These are phyloP conservation scores for Lasiodiplodia citricola DNA, from an alignment of 2,329 filamentous ascomycete species.

Conservation along the genomic window DNA sequence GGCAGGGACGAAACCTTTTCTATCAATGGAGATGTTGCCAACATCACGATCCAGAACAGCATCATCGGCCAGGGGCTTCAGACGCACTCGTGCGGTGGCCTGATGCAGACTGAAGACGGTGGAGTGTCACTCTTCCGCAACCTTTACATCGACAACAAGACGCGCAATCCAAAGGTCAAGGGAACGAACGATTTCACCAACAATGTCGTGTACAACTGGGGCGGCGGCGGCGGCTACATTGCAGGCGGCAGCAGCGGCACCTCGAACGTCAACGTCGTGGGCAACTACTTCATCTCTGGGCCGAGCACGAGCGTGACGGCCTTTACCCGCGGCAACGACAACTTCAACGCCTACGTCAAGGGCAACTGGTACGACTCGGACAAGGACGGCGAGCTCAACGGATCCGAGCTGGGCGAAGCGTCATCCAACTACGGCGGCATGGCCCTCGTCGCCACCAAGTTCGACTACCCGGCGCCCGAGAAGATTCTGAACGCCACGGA, in stretches of 20 bases:
- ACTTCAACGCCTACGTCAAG: conserved; percentile 60
- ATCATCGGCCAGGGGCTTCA: conserved; percentile 62
- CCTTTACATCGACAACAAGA: conserved; percentile 64
- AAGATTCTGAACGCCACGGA: conserved; percentile 47
- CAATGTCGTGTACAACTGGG: conserved; percentile 63
- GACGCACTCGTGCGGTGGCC: conserved; percentile 59
- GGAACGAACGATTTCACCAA: conserved; percentile 60
- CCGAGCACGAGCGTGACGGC: conserved; percentile 56
- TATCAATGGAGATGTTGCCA: conserved; percentile 53
- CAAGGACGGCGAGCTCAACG: conserved; percentile 56
- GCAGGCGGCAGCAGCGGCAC: conserved; percentile 56
- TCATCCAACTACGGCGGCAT: conserved; percentile 56
- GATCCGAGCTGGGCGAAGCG: conserved; percentile 50
- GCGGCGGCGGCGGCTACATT: conserved; percentile 60
- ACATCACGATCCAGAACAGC: conserved; percentile 59
- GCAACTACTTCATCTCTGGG: conserved; percentile 64
- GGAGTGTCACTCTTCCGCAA: conserved; percentile 60
- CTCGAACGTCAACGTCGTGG: conserved; percentile 59
- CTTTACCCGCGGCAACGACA: conserved; percentile 61
- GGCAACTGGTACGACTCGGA: conserved; percentile 60
- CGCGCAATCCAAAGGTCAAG: conserved; percentile 60
- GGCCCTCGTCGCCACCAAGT: conserved; percentile 48
- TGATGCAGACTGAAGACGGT: conserved; percentile 56
- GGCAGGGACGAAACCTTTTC: conserved; percentile 63
- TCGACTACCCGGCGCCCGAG: conserved; percentile 51